Conservation (phyloP, 139 green algal species). For the Axilococcus clingmanii region DNA sequence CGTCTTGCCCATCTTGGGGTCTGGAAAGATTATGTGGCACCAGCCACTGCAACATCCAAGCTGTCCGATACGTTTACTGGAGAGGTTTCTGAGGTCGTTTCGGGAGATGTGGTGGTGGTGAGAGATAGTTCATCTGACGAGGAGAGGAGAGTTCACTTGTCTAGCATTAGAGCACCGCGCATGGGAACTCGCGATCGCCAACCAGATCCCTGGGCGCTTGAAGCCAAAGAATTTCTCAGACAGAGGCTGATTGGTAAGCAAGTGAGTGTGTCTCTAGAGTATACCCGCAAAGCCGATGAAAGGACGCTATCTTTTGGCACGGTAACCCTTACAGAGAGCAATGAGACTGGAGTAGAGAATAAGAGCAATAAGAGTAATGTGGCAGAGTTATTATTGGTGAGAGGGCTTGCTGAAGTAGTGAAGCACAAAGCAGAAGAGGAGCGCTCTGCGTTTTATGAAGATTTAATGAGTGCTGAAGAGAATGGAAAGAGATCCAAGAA, state of each 20-base stretch:
- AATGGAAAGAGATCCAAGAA: constrained; percentile 63
- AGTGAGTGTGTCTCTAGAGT: constrained; percentile 85
- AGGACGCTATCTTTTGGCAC: constrained; percentile 72
- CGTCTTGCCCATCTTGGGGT: constrained; percentile 59
- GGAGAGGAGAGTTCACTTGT: constrained; percentile 78
- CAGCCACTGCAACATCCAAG: constrained; percentile 50
- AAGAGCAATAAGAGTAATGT: constrained; percentile 65
- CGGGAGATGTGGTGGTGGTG: constrained; percentile 83
- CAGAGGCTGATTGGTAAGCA: constrained; percentile 52
- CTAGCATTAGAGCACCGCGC: constrained; percentile 72
- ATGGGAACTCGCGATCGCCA: constrained; percentile 49
- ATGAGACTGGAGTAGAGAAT: constrained; percentile 22
- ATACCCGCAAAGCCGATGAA: constrained; percentile 76
- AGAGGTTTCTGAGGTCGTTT: constrained; percentile 81
- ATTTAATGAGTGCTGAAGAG: constrained; percentile 75
- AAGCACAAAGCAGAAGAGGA: constrained; percentile 48
- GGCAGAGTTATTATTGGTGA: constrained; percentile 71
- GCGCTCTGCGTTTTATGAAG: constrained; percentile 72
- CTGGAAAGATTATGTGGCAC: constrained; percentile 76
- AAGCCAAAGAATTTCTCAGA: constrained; percentile 85
- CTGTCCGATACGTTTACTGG: constrained; percentile 59
- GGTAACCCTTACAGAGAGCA: constrained; percentile 33
- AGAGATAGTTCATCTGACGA: constrained; percentile 47
- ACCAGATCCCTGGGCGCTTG: constrained; percentile 64
- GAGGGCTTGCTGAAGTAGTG: constrained; percentile 74